These are phyloP conservation scores for Vaccinium macrocarpon DNA, from an alignment of 148 eudicot species.

Conservation along the genomic window DNA sequence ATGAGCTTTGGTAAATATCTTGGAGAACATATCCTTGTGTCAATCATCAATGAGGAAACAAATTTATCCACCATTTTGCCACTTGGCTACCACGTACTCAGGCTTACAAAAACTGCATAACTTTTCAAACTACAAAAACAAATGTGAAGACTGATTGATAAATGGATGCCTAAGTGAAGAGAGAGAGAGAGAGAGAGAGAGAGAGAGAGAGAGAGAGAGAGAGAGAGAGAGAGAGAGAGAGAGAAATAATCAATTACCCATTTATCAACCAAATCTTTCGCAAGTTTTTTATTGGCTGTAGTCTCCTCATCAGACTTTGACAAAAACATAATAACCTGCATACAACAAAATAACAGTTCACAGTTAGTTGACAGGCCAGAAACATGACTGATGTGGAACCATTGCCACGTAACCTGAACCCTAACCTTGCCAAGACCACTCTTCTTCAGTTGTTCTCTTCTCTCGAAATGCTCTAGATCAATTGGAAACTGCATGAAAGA, in stretches of 20 bases:
- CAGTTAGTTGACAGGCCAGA: not conserved
- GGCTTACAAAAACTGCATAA: not conserved
- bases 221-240: not conserved
- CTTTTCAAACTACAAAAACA: not conserved
- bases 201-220: not conserved
- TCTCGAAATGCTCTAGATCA: conserved; percentile 88
- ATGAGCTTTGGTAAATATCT: not conserved
- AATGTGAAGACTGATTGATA: not conserved
- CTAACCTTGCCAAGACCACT: conserved; percentile 96
- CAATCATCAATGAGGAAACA: not conserved
- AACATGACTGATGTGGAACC: not conserved
- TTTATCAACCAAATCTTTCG: conserved; percentile 94
- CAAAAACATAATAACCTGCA: conserved; percentile 94
- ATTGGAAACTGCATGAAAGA: conserved; percentile 69
- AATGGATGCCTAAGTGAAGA: not conserved
- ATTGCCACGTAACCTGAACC: not conserved
- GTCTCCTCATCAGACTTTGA: conserved; percentile 98
- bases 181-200: not conserved
- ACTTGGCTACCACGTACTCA: not conserved
- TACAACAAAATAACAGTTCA: conserved; percentile 10
- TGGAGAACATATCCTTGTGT: not conserved
- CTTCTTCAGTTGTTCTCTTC: conserved; percentile 83
- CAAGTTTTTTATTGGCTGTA: conserved; percentile 81
- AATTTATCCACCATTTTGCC: not conserved
- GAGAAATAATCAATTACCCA: conserved; percentile 54